Evolutionary conservation across 805 yeast genomes (phyloP).

Genomic region (Wickerhamomyces bovis): DNA sequence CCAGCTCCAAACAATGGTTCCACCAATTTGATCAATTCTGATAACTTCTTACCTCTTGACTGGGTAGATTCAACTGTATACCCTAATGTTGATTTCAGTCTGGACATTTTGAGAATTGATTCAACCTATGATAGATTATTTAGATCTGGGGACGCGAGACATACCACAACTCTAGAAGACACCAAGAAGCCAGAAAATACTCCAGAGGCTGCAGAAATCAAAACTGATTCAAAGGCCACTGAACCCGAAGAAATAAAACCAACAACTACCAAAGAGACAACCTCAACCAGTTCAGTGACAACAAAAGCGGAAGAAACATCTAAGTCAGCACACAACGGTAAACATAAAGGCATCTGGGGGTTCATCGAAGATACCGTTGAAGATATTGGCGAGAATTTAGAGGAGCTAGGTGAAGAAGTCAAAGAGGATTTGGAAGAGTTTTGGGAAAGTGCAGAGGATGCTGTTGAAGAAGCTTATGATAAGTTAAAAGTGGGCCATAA

Average conservation of each 20-base stretch:
- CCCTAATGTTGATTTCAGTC: conserved; percentile 44
- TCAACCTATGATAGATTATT: conserved; percentile 47
- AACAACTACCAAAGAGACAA: neutral
- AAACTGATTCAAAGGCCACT: neutral
- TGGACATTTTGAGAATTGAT: conserved; percentile 33
- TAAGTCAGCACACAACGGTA: neutral
- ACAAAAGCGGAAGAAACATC: neutral
- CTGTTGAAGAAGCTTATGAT: neutral
- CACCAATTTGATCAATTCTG: conserved; percentile 17
- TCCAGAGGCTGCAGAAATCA: conserved; percentile 6
- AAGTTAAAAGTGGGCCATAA: neutral
- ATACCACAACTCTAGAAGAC: conserved; percentile 14
- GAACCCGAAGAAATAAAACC: neutral
- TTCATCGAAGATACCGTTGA: conserved; percentile 23
- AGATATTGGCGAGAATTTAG: conserved; percentile 15
- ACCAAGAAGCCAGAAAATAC: neutral
- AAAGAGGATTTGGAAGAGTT: conserved; percentile 25
- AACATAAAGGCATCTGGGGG: conserved; percentile 23
- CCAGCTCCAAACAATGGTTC: conserved; percentile 63
- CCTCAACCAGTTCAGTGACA: neutral
- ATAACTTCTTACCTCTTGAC: conserved; percentile 29
- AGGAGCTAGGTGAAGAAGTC: conserved; percentile 23
- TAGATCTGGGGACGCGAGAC: conserved; percentile 13
- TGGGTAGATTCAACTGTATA: conserved; percentile 45
- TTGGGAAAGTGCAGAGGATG: neutral